Base-by-base conservation (phyloP, 192 early-diverging fungal species). In the Umbelopsis vinacea region DNA sequence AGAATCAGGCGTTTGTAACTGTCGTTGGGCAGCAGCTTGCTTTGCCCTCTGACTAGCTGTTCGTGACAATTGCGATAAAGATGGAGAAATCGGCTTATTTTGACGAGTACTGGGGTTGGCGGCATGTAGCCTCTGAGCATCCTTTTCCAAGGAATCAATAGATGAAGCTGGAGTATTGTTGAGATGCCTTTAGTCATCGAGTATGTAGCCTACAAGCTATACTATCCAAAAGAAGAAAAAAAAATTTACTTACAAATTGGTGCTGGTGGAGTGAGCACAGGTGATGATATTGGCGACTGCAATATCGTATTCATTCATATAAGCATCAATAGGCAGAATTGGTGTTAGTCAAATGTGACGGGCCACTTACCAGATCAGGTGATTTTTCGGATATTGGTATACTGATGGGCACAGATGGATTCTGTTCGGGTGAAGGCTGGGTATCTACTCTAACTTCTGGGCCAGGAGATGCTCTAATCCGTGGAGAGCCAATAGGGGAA, bases 381-480 rank as follows among this genome's bases (percentile, higher is more conserved):
- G 57, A 63, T 19, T 63, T 63, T 63, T 63, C 35, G 3, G 57
- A 17, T n/a, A 12, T 43, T 43, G 57, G 57, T 63, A 63, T 63
- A 63, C 29, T 63, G 33, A 63, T 22, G 15, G 57, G 57, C 15
- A 29, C 33, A 35, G 57, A 35, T 37, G 10, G 33, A 12, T 3
- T 63, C 14, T 63, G 57, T 63, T 63, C 57, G 17, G 26, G 29
- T 63, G 57, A 63, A n/a, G 2, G 26, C 26, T 63, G 57, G 57
- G 57, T 63, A 63, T 63, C 57, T 63, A 63, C 57, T 63, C 57
- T 63, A 26, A 63, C 57, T 63, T 63, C 57, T 37, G 57, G 57
- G 33, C 57, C 57, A 37, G 57, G 57, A 63, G 57, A 63, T 33
- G 57, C 57, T 35, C 33, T 63, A 19, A 63, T 63, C 12, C 57